These are phyloP conservation scores for Aspergillus amoenus DNA, from an alignment of 2,329 filamentous ascomycete genomes.

Conservation along the genomic window DNA sequence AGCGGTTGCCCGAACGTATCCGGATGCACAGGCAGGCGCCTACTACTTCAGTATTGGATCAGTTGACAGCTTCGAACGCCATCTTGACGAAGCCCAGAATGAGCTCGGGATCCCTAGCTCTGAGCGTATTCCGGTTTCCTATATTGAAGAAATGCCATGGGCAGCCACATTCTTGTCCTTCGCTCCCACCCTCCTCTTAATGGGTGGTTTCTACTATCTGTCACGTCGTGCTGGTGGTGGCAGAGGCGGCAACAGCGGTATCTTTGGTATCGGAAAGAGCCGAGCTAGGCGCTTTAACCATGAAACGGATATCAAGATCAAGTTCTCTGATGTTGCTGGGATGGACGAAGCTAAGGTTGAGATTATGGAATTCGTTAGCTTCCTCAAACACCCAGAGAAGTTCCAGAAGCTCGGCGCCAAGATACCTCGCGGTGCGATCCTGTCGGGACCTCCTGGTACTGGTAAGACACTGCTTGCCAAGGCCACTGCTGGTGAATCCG, in stretches of 20 bases:
- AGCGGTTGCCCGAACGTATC: conserved; percentile 68
- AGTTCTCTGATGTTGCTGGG: conserved; percentile 93
- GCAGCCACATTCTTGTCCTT: conserved; percentile 74
- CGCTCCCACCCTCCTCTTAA: conserved; percentile 81
- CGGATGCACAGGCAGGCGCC: conserved; percentile 69
- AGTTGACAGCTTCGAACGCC: conserved; percentile 86
- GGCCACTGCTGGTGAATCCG: conserved; percentile 94
- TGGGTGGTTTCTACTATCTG: conserved; percentile 78
- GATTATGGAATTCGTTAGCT: conserved; percentile 99
- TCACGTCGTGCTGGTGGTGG: conserved; percentile 71
- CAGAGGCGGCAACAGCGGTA: conserved; percentile 67
- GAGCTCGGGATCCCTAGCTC: conserved; percentile 80
- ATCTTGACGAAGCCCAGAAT: conserved; percentile 81
- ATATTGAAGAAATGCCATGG: conserved; percentile 72
- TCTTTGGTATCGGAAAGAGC: conserved; percentile 96
- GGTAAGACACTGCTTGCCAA: conserved; percentile 98
- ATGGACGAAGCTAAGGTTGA: conserved; percentile 98
- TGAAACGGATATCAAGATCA: conserved; percentile 93
- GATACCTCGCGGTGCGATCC: conserved; percentile 93
- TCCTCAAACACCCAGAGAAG: conserved; percentile 87
- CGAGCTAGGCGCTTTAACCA: conserved; percentile 97
- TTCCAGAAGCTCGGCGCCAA: conserved; percentile 96
- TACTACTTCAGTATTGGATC: conserved; percentile 97
- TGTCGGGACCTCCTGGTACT: conserved; percentile 96
- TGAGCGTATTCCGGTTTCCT: conserved; percentile 93